Percentiles rank a stretch among this genome's conserved stretches.
These are phyloP conservation scores for Aspergillus sp. DNA, from an alignment of 2,329 filamentous ascomycete species.

Conservation along the genomic window DNA sequence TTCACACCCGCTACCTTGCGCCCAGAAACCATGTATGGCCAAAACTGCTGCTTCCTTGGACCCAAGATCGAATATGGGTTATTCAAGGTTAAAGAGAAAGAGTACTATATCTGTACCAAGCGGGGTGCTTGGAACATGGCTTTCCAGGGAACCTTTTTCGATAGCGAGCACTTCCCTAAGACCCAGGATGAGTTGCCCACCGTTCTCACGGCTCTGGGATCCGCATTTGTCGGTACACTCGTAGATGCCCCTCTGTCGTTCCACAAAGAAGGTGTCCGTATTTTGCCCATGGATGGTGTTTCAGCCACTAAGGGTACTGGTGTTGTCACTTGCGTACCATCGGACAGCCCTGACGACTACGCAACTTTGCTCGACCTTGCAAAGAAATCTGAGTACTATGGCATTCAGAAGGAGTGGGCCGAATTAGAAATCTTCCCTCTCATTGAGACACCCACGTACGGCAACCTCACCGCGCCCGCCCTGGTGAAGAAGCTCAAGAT, in stretches of 20 bases:
- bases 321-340: conserved; percentile 93
- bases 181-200: conserved; percentile 73
- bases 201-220: conserved; percentile 71
- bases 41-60: conserved; percentile 92
- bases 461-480: conserved; percentile 77
- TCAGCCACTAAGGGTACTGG: conserved; percentile 92
- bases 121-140: conserved; percentile 91
- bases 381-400: conserved; percentile 96
- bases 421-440: conserved; percentile 86
- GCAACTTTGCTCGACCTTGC: conserved; percentile 82
- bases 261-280: conserved; percentile 78
- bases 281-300: conserved; percentile 93
- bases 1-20: conserved; percentile 89
- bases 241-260: conserved; percentile 86
- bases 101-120: conserved; percentile 82
- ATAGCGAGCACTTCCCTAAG: conserved; percentile 45
- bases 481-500: conserved; percentile 95
- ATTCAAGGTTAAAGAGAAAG: conserved; percentile 73
- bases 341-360: conserved; percentile 93
- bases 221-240: conserved; percentile 81
- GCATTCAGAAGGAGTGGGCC: conserved; percentile 95
- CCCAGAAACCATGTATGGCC: conserved; percentile 98
- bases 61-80: conserved; percentile 87
- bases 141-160: conserved; percentile 81
- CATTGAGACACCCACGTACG: conserved; percentile 84